Evolutionary conservation across 768 basidiomycete genomes (phyloP), one percentile per base, ranked within the genome.

Genomic region (Kwoniella shandongensis): DNA sequence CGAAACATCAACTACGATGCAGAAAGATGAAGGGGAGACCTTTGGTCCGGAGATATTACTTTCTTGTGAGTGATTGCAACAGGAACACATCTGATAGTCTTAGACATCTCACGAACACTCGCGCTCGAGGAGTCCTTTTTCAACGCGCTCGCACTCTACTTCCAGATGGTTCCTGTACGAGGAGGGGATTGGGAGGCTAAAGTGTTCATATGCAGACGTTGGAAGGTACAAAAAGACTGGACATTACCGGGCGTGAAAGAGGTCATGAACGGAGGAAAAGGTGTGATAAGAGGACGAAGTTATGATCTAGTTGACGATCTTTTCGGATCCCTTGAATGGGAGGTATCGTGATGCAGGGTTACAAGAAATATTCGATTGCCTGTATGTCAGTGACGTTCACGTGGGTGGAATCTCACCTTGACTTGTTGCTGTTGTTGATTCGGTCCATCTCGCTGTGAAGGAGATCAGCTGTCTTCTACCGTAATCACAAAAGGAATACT

Each of bases 11-110:
- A 65, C n/a, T 26, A 50, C 10, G 23, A 41, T 3, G 46, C 49
- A 15, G 45, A 6, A 13, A 6, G 6, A 32, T 13, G 13, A 46
- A 7, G 59, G 56, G 17, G 49, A 51, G 7, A 62, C 55, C 38
- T 51, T 53, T 32, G 57, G 66, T 5, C 77, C 78, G 32, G 61
- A 79, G 12, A 69, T 91, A 44, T 73, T 87, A 27, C 83, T 91
- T 30, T 86, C 88, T 0, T 91, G 76, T 77, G 60, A 44, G 77
- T 60, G 18, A 5, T 27, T n/a, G 4, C 15, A 23, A 12, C 29
- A 35, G 7, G n/a, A 44, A 46, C 4, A 29, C 8, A n/a, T 45
- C 54, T 63, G 44, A 67, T 48, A 0, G 4, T 46, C 4, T 44
- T 6, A 74, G 73, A 74, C 42, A 58, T 63, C 51, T 65, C 73